Percentiles rank a stretch among this genome's conserved stretches.
These are phyloP conservation scores for Sporothrix variecibatus DNA, from an alignment of 2,329 filamentous ascomycete species.

Conservation along the genomic window DNA sequence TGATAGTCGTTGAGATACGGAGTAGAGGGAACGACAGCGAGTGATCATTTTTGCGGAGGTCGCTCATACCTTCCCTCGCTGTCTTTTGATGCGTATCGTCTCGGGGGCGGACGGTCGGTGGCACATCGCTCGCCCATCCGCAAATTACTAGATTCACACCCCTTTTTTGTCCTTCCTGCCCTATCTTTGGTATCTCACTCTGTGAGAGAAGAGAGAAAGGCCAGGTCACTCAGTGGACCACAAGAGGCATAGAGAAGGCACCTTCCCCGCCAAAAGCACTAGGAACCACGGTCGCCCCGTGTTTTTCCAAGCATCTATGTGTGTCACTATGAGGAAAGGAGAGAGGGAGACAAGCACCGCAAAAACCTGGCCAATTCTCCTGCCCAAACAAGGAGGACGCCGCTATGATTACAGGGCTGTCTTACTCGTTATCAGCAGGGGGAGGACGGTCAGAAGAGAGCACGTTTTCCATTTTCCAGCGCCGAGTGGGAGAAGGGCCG, in stretches of 20 bases:
- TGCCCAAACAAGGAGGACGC: background rate
- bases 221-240: background rate
- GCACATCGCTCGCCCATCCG: background rate
- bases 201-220: background rate
- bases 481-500: background rate
- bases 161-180: background rate
- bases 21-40: background rate
- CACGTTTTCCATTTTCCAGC: conserved; percentile 9
- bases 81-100: conserved; percentile 3
- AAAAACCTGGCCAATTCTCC: background rate
- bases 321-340: too few species aligned
- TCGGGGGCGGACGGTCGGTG: background rate
- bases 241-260: background rate
- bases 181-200: background rate
- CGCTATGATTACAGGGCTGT: background rate
- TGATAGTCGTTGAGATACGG: background rate
- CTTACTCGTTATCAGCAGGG: background rate
- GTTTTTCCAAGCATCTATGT: background rate
- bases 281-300: conserved; percentile 17
- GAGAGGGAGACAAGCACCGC: background rate
- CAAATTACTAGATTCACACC: conserved; percentile 15
- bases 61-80: conserved; percentile 15
- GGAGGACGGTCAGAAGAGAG: background rate
- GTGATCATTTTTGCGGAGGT: background rate
- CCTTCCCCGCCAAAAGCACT: conserved; percentile 13